Base-by-base conservation (phyloP, 257 asterid species). In the Solanum peruvianum region DNA sequence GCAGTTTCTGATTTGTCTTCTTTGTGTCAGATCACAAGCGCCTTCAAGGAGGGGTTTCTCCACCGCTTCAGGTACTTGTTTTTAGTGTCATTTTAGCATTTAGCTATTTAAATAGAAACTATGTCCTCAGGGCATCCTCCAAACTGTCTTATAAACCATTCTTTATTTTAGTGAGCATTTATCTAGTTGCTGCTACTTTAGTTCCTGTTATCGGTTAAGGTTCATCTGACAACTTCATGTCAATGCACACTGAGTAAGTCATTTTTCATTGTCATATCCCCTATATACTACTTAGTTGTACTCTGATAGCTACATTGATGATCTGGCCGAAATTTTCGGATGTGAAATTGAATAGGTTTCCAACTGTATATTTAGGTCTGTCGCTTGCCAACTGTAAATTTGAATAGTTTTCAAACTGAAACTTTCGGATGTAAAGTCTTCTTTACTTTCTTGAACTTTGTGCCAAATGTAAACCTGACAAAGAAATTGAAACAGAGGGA, bases 1-100 rank as follows among this genome's bases (percentile, higher is more conserved):
- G 67, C 69, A 49, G 66, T 35, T 60, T 67, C 87, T 71, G 37
- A 27, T 45, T 71, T 72, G 29, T 86, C 73, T 52, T 72, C 73
- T 49, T 86, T 9, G 39, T 67, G 91, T 86, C 94, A 97, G 99
- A 90, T 89, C 95, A 81, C 85, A 81, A 81, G 85, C 60, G 31
- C 45, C 69, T 49, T 81, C 69, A 81, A 31, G 84, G 27, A 78
- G 84, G 66, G 39, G 84, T 45, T 78, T 78, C 84, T 78, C 84
- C 84, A 25, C 42, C 16, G 84, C 84, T 45, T 78, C 84, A 81
- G 85, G 85, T 81, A 49, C 85, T 49, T 78, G 84, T 78, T 49
- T 77, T 14, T 81, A 80, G 85, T 81, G 69, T 49, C 29, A 18
- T 39, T 29, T 29, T 16, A 33, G 64, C 64, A 42, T 25, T 78